phyloP scores from a whole-genome alignment of 352 stramenopile genomes.

The Peronospora tabacina region DNA sequence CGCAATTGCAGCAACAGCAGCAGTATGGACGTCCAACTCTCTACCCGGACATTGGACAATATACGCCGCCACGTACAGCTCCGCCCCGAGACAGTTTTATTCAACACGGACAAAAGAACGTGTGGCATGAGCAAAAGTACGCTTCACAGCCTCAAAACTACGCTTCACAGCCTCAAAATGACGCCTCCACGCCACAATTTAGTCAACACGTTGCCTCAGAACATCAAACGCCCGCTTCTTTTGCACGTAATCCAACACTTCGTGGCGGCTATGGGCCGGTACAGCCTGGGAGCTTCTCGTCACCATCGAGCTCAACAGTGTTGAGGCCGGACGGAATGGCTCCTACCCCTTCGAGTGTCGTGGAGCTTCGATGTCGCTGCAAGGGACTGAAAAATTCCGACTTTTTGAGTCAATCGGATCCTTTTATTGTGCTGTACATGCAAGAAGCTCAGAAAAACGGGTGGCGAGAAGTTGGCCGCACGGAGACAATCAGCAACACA shows the following conservation, averaged over 20 bases:
- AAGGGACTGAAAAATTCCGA: conserved; percentile 66
- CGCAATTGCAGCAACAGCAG: conserved; percentile 19
- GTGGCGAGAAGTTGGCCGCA: conserved; percentile 70
- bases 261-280: conserved; percentile 43
- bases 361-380: conserved; percentile 64
- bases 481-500: conserved; percentile 66
- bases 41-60: conserved; percentile 22
- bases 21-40: conserved; percentile 11
- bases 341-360: conserved; percentile 42
- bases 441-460: conserved; percentile 35
- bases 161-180: background rate
- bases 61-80: conserved; percentile 4
- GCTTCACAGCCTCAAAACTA: background rate
- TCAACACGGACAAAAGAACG: conserved; percentile 6
- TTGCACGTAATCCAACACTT: conserved; percentile 20
- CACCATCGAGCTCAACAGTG: conserved; percentile 17
- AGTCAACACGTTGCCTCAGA: conserved; percentile 10
- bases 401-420: conserved; percentile 61
- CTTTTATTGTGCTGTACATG: conserved; percentile 68
- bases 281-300: conserved; percentile 18
- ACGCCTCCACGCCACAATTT: background rate
- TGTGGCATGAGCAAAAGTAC: too few relatives aligned
- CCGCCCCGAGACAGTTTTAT: conserved; percentile 11
- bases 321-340: conserved; percentile 20
- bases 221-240: conserved; percentile 13